Base-by-base conservation (phyloP, 495 filamentous ascomycete genomes). In the Cryomyces minteri region DNA sequence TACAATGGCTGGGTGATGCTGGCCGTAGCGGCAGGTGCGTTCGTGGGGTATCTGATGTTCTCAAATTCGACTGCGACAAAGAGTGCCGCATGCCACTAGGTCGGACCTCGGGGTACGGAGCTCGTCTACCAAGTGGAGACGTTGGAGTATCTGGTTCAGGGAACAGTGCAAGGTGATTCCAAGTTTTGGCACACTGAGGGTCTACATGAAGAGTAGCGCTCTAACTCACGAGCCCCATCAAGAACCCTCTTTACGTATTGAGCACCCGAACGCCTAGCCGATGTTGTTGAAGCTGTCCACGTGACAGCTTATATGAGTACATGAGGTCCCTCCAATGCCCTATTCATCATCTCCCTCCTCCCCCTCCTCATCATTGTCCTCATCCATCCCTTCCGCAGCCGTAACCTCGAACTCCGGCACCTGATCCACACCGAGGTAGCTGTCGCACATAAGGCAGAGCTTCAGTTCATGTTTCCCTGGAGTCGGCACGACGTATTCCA, bases 1-100 rank as follows among this genome's bases (percentile, higher is more conserved):
- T 99, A 99, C 61, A 99, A 99, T 53, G 90, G 92, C 11, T 87
- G 79, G 71, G 79, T 99, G 46, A 99, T 99, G 90, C 60, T 94
- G 49, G 73, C 88, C 0, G 85, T 95, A 8, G 84, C 81, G 8
- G 68, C 88, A 9, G 90, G 90, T 25, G 88, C 88, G 0, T 93
- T 88, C 44, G 54, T 94, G 39, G 90, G 90, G 34, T 94, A 93
- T 58, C 57, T 94, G 29, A 52, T 80, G 37, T 99, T 94, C 63
- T 52, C 55, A 39, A 68, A 68, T 48, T 77, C 77, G 10, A 70
- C 74, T 38, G 69, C 76, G 38, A 72, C 73, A 31, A 96, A 94
- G 71, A 77, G 82, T 37, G 81, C 84, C 44, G 88, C 90, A 42
- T 98, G 90, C 62, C 90, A 98, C 67, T 96, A 48, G 48, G 28